phyloP scores from a whole-genome alignment of 352 stramenopile genomes.

The Phytophthora brassicae region DNA sequence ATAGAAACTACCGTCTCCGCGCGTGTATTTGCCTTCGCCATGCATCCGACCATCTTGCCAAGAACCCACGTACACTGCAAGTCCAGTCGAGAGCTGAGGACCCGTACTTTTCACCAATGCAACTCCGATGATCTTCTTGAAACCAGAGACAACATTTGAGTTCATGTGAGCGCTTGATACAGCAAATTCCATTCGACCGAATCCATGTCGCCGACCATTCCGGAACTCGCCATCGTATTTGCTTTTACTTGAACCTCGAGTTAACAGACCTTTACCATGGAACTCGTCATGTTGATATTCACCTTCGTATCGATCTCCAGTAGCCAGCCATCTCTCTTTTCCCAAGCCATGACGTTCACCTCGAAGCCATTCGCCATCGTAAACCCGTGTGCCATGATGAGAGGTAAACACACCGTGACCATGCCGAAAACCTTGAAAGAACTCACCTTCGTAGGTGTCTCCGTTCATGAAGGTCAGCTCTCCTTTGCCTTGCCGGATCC shows the following conservation, averaged over 20 bases:
- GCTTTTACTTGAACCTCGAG: conserved; percentile 36
- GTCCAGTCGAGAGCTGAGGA: conserved; percentile 2
- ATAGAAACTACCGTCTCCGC: conserved; percentile 61
- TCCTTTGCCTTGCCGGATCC: conserved; percentile 55
- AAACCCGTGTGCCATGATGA: conserved; percentile 46
- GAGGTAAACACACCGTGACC: conserved; percentile 59
- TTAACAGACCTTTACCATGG: conserved; percentile 55
- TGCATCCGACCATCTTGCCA: conserved; percentile 71
- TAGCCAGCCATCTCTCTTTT: conserved; percentile 57
- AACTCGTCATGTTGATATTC: conserved; percentile 58
- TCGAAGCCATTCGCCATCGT: conserved; percentile 63
- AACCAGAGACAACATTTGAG: conserved; percentile 1
- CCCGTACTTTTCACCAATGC: conserved; percentile 6
- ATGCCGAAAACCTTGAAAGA: conserved; percentile 58
- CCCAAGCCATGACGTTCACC: conserved; percentile 55
- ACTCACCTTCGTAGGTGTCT: conserved; percentile 69
- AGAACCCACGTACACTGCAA: conserved; percentile 52
- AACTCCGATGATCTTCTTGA: conserved; percentile 25
- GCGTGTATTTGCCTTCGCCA: conserved; percentile 67
- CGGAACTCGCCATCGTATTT: conserved; percentile 70
- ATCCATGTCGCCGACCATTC: conserved; percentile 50
- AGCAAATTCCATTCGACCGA: conserved; percentile 65
- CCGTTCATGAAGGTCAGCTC: conserved; percentile 63
- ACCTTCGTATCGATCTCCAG: conserved; percentile 64
- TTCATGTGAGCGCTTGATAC: neutral